Evolutionary conservation across 2,329 filamentous ascomycete species (phyloP), one percentile per base, ranked within the genome.

Genomic region (Cercospora canescens): DNA sequence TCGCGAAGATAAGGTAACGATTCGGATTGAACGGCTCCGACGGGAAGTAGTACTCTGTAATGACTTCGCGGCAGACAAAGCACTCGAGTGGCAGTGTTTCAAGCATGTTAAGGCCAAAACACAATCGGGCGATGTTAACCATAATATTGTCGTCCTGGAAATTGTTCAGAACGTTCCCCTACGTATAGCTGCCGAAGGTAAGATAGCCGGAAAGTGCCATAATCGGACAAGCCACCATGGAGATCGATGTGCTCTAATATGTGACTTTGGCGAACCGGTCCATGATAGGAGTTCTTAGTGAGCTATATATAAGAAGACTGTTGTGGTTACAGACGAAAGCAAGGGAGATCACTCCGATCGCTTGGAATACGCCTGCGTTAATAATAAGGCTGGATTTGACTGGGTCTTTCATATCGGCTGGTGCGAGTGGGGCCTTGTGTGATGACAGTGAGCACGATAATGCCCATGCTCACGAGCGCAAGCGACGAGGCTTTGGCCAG

Each of bases 71-170:
- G 80, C 95, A 99, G 62, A 99, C 95, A 78, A 99, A 99, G 16
- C 93, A 94, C 83, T 99, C 95, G 67, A 99, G 89, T 0, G 95
- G 95, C 37, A 99, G 84, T 1, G 95, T 98, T 14, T 95, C 97
- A 74, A 99, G 88, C 95, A 99, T 99, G 84, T 99, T 99, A 71
- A 99, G 86, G 1, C 95, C 95, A 76, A 99, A 98, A 81, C 93
- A 97, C 59, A 99, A 86, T 62, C 95, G 90, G 24, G 95, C 95
- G 65, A 99, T 86, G 79, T 97, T 98, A 76, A 98, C 93, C 88
- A 98, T 90, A 72, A 90, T 85, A 79, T 97, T 98, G 80, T 96
- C 89, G 21, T 89, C 84, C 1, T 94, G 91, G 76, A 99, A 98
- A 81, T 99, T 99, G 84, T 99, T 99, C 73, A 99, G 88, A 60